Evolutionary conservation across 768 basidiomycete genomes (phyloP), one percentile per base, ranked within the genome.

Genomic region (Erythrobasidium yunnanense): DNA sequence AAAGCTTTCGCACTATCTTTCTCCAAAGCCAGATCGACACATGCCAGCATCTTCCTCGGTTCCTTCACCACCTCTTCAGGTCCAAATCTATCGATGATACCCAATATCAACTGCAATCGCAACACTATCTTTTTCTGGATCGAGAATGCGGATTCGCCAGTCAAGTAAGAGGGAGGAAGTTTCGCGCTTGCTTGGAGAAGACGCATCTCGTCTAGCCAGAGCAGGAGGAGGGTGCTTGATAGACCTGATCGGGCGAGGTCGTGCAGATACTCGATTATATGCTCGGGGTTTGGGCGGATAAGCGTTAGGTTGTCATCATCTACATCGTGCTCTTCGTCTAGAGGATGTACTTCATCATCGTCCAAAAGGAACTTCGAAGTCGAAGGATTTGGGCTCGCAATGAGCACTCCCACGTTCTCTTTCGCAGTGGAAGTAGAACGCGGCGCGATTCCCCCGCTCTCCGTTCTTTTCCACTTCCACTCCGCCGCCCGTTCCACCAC

Each of bases 1-100:
- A 45, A 70, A 54, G 3, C 55, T 42, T 32, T 22, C 25, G 11
- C 7, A 6, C 22, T n/a, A n/a, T 42, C 38, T 42, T n/a, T 42
- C n/a, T n/a, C 11, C 38, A 95, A 77, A 0, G 87, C 86, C 66
- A 88, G 84, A 62, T 85, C 86, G 25, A 96, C 80, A 73, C 95
- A 95, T 1, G 81, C 79, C n/a, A 97, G 75, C 8, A 92, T 81
- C 65, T 91, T 84, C 8, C 81, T 80, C 0, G 88, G 86, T 66
- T 85, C 82, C 47, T 75, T 76, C 34, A 85, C 77, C 30, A 91
- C 82, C 20, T 11, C 11, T 67, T 81, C 80, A 45, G 80, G 78
- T 0, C 84, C 81, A 2, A 89, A 77, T 55, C 83, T 81, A 1
- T 82, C 79, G 74, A 91, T 87, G 80, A 95, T 86, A 71, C 86